Evolutionary conservation across 768 basidiomycete genomes (phyloP), one percentile per base, ranked within the genome.

Genomic region (Tubosaeta sp.): DNA sequence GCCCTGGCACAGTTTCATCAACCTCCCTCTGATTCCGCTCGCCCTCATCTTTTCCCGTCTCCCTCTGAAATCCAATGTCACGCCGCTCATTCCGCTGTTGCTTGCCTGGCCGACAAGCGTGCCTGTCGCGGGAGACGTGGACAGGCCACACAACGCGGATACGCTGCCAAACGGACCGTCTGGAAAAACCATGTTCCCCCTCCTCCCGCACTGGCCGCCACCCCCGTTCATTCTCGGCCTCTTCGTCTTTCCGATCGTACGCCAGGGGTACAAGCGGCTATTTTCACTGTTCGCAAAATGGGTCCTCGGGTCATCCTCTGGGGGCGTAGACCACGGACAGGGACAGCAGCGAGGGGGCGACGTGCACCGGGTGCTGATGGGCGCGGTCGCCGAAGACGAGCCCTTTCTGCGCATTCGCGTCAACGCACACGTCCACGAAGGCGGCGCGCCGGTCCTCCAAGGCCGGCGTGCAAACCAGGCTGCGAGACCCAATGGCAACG

Each of bases 1-100:
- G 89, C 83, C 86, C 1, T 83, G 82, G 80, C 79, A 82, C 40
- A 84, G 86, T 32, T 87, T 78, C 69, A 64, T 88, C 62, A 84
- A 90, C 63, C 80, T 91, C 14, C 87, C 86, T 7, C 66, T 86
- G 30, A 75, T 91, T 35, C 87, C 89, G 0, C 63, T 88, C 39
- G 75, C 78, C 24, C 81, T 91, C 54, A 73, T 90, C 59, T 67
- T 81, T 27, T 79, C 85, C 29, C 82, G 85, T 35, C 74, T 82
- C 38, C 73, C 75, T 48, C 36, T 70, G 18, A 67, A 60, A 32
- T 65, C 63, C 21, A 56, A 54, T 16, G 48, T 68, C 13, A 55
- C 68, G 0, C 65, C 60, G 0, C 54, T 61, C 45, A 35, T 63
- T 18, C 59, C 65, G 8, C 24, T 61, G n/a, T 49, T 62, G 7